Conservation (phyloP, 768 basidiomycete species). For the Pleurotus tuoliensis region DNA sequence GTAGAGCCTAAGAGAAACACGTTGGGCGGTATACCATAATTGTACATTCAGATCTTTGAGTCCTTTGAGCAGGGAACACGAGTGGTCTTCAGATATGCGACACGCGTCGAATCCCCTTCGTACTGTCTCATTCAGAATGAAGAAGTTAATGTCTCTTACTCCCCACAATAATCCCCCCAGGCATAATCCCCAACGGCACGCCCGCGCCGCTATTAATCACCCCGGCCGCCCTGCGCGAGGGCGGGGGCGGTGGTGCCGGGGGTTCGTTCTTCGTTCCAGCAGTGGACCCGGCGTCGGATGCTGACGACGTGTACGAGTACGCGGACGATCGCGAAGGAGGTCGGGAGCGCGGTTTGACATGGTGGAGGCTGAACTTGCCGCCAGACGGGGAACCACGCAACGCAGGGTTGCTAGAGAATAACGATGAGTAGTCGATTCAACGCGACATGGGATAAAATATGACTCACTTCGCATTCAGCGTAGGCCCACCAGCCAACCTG, state of each 20-base stretch:
- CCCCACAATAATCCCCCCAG: not conserved
- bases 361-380: not conserved
- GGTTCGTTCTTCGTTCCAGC: not conserved
- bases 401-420: slow-evolving; percentile 5
- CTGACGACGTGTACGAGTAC: not conserved
- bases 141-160: not conserved
- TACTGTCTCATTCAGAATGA: no score
- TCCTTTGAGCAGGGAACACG: no score
- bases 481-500: slow-evolving; percentile 60
- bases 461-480: slow-evolving; percentile 46
- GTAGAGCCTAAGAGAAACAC: no score
- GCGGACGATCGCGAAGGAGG: not conserved
- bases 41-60: no score
- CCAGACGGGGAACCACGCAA: not conserved
- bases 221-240: not conserved
- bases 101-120: no score
- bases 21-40: no score
- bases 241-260: not conserved
- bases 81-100: no score
- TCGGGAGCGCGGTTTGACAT: not conserved
- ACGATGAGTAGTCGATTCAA: no score
- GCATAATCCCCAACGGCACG: slow-evolving; percentile 1
- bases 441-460: not conserved
- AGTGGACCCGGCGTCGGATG: not conserved
- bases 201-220: slow-evolving; percentile 3